These are phyloP conservation scores for Centella asiatica DNA, from an alignment of 129 eudicot species.

Conservation along the genomic window DNA sequence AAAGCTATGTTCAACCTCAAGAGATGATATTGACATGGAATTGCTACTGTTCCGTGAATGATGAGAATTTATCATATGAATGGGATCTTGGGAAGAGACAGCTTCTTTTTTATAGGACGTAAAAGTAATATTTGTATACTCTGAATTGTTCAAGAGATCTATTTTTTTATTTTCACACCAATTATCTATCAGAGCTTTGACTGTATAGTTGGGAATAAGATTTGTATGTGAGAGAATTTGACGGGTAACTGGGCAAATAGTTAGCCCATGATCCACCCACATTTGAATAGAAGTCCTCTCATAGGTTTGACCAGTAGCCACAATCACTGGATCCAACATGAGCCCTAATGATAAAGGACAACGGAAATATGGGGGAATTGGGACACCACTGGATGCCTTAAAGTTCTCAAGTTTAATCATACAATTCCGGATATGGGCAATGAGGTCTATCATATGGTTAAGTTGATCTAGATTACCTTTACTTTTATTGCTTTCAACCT, in stretches of 20 bases:
- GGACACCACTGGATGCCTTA: conserved; percentile 37
- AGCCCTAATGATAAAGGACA: conserved; percentile 82
- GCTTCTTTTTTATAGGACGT: conserved; percentile 19
- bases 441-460: conserved; percentile 27
- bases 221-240: conserved; percentile 57
- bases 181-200: conserved; percentile 71
- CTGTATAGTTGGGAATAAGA: conserved; percentile 76
- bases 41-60: conserved; percentile 18
- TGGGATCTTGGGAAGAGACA: conserved; percentile 18
- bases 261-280: conserved; percentile 72
- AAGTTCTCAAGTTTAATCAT: conserved; percentile 46
- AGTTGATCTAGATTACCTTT: conserved; percentile 30
- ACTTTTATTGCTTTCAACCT: conserved; percentile 21
- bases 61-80: conserved; percentile 14
- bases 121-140: not conserved
- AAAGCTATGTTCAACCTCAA: conserved; percentile 31
- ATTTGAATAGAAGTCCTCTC: conserved; percentile 67
- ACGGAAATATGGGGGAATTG: conserved; percentile 65
- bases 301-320: conserved; percentile 93
- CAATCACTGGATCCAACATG: conserved; percentile 90
- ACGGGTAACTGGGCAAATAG: conserved; percentile 62
- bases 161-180: conserved; percentile 66
- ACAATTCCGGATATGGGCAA: conserved; percentile 53
- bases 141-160: conserved; percentile 31
- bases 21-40: conserved; percentile 25